A percentile compares a stretch with the other conserved stretches of the same genome.
Evolutionary conservation across 2,329 filamentous ascomycete genomes (phyloP).

Genomic region (Arthroderma sp.): DNA sequence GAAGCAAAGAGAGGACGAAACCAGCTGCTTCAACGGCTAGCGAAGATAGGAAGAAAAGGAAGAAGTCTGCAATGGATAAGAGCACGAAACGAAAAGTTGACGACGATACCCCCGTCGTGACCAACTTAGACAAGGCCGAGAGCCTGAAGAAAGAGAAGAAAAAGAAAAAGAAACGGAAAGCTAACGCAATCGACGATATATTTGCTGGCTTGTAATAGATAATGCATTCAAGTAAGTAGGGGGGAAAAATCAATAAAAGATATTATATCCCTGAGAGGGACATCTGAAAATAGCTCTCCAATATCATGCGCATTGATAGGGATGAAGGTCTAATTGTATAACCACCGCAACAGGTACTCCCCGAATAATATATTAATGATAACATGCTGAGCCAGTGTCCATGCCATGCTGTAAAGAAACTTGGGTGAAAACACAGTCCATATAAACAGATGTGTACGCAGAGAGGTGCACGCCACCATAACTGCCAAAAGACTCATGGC

Average conservation of each 20-base stretch:
- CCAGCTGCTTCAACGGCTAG: not conserved
- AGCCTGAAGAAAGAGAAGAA: not conserved
- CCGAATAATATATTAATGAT: constrained; percentile 55
- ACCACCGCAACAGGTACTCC: constrained; percentile 43
- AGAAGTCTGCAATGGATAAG: not conserved
- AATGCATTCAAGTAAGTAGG: no score
- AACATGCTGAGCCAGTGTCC: constrained; percentile 73
- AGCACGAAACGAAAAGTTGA: constrained; percentile 1
- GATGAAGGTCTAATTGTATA: constrained; percentile 11
- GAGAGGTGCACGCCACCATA: constrained; percentile 74
- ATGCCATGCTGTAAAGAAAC: constrained; percentile 83
- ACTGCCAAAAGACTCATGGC: constrained; percentile 56
- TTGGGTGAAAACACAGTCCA: constrained; percentile 99
- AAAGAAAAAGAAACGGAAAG: constrained; percentile 43
- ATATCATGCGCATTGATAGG: not conserved
- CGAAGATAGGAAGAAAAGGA: not conserved
- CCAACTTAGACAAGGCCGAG: not conserved
- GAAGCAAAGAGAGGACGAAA: not conserved
- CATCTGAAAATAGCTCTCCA: not conserved
- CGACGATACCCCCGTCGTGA: not conserved
- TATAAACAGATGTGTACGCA: constrained; percentile 87
- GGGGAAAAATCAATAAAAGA: not conserved
- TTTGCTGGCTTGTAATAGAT: constrained; percentile 35
- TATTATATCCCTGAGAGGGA: not conserved
- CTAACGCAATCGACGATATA: constrained; percentile 60